phyloP scores from a whole-genome alignment of 805 yeast genomes.

The Nakazawaea wickerhamii region DNA sequence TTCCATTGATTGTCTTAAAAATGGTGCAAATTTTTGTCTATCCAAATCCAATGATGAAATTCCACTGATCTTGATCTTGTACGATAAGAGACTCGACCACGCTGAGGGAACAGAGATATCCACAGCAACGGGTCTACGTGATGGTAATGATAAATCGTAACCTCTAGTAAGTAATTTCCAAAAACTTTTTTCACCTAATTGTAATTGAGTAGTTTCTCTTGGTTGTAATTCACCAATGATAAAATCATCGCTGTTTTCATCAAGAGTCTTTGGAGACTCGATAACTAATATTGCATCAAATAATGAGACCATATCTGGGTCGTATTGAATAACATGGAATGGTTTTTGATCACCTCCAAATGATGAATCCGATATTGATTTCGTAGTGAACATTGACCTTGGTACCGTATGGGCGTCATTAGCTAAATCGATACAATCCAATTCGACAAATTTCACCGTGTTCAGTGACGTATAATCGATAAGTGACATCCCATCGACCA shows the following conservation, averaged over 20 bases:
- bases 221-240: slow-evolving; percentile 32
- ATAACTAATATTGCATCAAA: slow-evolving; percentile 50
- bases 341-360: slow-evolving; percentile 44
- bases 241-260: slow-evolving; percentile 24
- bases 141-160: slow-evolving; percentile 36
- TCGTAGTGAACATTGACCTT: slow-evolving; percentile 34
- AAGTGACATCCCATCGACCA: slow-evolving; percentile 9
- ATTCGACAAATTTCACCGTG: slow-evolving; percentile 30
- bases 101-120: slow-evolving; percentile 49
- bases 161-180: slow-evolving; percentile 34
- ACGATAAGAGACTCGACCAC: slow-evolving; percentile 59
- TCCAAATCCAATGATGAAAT: slow-evolving; percentile 19
- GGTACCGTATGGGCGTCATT: slow-evolving; percentile 42
- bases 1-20: slow-evolving; percentile 59
- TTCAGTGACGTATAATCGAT: slow-evolving; percentile 33
- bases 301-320: slow-evolving; percentile 30
- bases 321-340: slow-evolving; percentile 41
- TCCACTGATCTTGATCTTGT: slow-evolving; percentile 25
- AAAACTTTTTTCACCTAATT: slow-evolving; percentile 27
- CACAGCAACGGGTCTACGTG: slow-evolving; percentile 37
- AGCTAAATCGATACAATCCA: slow-evolving; percentile 43
- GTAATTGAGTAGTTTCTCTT: slow-evolving; percentile 19
- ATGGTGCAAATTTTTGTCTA: slow-evolving; percentile 46
- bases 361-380: slow-evolving; percentile 46
- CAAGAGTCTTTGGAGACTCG: slow-evolving; percentile 22